Percentiles rank a stretch among this genome's conserved stretches.
These are phyloP conservation scores for Colletotrichum sp. DNA, from an alignment of 2,329 filamentous ascomycete species.

Conservation along the genomic window DNA sequence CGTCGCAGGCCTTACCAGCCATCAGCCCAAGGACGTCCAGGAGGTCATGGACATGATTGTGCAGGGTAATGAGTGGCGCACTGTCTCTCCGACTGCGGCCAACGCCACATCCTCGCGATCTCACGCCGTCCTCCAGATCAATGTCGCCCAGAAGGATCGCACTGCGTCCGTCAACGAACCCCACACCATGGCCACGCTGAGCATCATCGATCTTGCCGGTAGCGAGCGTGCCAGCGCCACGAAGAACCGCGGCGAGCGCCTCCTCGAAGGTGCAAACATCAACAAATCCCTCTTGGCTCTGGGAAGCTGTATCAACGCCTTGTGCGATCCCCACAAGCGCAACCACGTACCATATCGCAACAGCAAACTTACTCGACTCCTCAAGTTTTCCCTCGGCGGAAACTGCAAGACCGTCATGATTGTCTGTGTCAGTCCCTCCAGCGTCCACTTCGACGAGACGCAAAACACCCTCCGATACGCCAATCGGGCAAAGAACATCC, in stretches of 20 bases:
- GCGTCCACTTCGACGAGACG: constrained; percentile 95
- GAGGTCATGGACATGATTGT: constrained; percentile 99
- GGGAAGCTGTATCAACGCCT: constrained; percentile 96
- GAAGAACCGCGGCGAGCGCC: constrained; percentile 90
- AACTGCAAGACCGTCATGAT: constrained; percentile 99
- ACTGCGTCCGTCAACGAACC: constrained; percentile 93
- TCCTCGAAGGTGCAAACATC: constrained; percentile 97
- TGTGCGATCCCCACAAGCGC: constrained; percentile 89
- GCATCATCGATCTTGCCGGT: constrained; percentile 96
- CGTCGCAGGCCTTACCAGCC: constrained; percentile 88
- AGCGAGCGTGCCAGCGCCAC: constrained; percentile 96
- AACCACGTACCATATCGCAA: constrained; percentile 98
- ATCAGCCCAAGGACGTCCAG: constrained; percentile 87
- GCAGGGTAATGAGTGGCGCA: constrained; percentile 89
- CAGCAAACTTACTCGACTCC: constrained; percentile 91
- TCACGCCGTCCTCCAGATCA: constrained; percentile 96
- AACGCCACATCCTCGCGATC: constrained; percentile 98
- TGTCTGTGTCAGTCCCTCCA: constrained; percentile 95
- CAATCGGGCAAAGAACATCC: constrained; percentile 98
- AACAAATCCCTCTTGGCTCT: constrained; percentile 96
- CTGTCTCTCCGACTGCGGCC: constrained; percentile 94
- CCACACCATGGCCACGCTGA: constrained; percentile 96
- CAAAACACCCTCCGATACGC: constrained; percentile 98
- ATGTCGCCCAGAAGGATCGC: constrained; percentile 90
- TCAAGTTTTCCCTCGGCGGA: constrained; percentile 96